A percentile compares a stretch with the other conserved stretches of the same genome.
Evolutionary conservation across 1,284 basidiomycete species (phyloP).

Genomic region (Boletus sp.): DNA sequence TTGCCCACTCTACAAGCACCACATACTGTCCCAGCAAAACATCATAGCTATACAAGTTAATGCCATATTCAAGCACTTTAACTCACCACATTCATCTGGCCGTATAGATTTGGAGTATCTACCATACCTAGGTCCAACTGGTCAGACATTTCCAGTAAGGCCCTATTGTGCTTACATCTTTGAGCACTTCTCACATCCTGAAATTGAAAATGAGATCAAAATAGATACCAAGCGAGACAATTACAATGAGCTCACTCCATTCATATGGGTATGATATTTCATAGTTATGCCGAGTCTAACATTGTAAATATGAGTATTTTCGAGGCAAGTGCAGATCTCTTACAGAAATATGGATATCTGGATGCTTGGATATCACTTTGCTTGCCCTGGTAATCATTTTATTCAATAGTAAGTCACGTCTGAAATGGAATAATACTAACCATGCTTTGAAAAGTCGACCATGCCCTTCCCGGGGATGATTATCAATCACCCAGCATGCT

Average conservation of each 20-base stretch:
- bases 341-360: constrained; percentile 73
- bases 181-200: constrained; percentile 63
- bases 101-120: constrained; percentile 75
- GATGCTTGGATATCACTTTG: constrained; percentile 56
- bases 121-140: constrained; percentile 53
- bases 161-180: constrained; percentile 50
- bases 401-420: not conserved
- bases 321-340: constrained; percentile 19
- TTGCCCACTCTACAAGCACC: constrained; percentile 51
- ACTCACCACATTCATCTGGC: constrained; percentile 59
- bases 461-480: constrained; percentile 62
- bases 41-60: not conserved
- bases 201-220: not conserved
- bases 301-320: constrained; percentile 4
- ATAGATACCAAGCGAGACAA: not conserved
- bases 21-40: constrained; percentile 35
- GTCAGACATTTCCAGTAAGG: constrained; percentile 4
- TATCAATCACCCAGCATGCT: constrained; percentile 75
- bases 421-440: constrained; percentile 36
- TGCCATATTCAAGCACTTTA: not conserved
- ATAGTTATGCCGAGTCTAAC: constrained; percentile 70
- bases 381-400: constrained; percentile 45
- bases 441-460: constrained; percentile 68
- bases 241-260: constrained; percentile 55
- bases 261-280: constrained; percentile 73